Evolutionary conservation across 768 basidiomycete genomes (phyloP).

Genomic region (Flagelloscypha sp.): DNA sequence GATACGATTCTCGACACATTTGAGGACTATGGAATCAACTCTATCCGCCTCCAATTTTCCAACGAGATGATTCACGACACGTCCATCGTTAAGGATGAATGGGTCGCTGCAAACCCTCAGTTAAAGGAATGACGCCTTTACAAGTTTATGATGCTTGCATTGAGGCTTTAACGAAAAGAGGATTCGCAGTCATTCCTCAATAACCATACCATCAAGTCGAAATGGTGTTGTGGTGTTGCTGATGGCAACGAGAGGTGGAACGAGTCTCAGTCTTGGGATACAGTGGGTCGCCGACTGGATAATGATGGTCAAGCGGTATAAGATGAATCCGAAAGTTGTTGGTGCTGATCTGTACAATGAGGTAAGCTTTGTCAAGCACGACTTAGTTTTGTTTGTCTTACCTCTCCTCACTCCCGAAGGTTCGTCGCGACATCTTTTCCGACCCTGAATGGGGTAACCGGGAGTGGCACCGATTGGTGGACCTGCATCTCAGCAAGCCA

Average conservation of each 20-base stretch:
- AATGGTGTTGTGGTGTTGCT: conserved; percentile 12
- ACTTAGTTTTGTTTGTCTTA: neutral
- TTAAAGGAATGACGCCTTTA: conserved; percentile 10
- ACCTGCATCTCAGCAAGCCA: conserved; percentile 6
- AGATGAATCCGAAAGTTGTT: conserved; percentile 6
- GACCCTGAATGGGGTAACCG: conserved; percentile 12
- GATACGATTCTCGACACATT: conserved; percentile 12
- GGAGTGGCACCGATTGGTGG: conserved; percentile 10
- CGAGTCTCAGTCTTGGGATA: conserved; percentile 7
- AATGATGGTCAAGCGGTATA: conserved; percentile 9
- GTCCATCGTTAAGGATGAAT: conserved; percentile 4
- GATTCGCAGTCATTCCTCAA: conserved; percentile 12
- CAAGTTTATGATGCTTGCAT: conserved; percentile 12
- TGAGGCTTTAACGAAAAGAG: conserved; percentile 9
- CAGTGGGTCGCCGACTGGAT: conserved; percentile 11
- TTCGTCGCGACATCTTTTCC: conserved; percentile 9
- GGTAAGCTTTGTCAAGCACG: no score
- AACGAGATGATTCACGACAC: conserved; percentile 12
- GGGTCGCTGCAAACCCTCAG: conserved; percentile 13
- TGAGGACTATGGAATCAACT: conserved; percentile 8
- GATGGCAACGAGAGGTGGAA: conserved; percentile 13
- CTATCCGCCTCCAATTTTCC: conserved; percentile 12
- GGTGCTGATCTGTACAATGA: conserved; percentile 9
- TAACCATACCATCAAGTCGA: conserved; percentile 8
- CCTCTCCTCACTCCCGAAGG: conserved; percentile 1